A percentile compares a stretch with the other conserved stretches of the same genome.
Evolutionary conservation across 768 basidiomycete genomes (phyloP).

Genomic region (Calocybe indica): DNA sequence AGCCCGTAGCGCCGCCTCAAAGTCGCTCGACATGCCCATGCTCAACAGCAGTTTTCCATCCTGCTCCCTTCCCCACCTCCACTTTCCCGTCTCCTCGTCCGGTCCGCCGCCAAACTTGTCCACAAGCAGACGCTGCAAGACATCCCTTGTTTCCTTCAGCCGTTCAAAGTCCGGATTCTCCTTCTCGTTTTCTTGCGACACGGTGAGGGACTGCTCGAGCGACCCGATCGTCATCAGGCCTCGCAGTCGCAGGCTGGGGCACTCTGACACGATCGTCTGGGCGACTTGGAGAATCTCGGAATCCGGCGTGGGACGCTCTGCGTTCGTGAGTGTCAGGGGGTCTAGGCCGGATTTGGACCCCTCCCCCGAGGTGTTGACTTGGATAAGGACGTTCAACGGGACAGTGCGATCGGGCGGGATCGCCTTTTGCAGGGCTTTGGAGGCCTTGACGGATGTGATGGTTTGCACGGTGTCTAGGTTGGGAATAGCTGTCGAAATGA

Average conservation of each 20-base stretch:
- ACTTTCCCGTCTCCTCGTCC: constrained; percentile 5
- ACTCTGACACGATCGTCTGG: constrained; percentile 58
- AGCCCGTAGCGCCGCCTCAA: constrained; percentile 74
- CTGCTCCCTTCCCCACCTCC: constrained; percentile 42
- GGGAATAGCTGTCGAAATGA: constrained; percentile 56
- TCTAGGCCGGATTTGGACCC: constrained; percentile 81
- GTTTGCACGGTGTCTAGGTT: constrained; percentile 89
- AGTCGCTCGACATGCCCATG: constrained; percentile 98
- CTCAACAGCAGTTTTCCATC: constrained; percentile 56
- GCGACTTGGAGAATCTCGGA: constrained; percentile 65
- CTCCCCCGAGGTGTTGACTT: constrained; percentile 96
- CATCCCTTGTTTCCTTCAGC: constrained; percentile 58
- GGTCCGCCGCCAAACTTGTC: constrained; percentile 12
- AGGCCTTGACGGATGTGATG: constrained; percentile 74
- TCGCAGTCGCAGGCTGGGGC: constrained; percentile 69
- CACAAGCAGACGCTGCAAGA: constrained; percentile 42
- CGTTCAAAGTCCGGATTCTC: constrained; percentile 59
- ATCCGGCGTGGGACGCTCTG: constrained; percentile 13
- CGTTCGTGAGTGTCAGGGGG: constrained; percentile 33
- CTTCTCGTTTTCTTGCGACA: constrained; percentile 39
- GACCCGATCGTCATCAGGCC: constrained; percentile 98
- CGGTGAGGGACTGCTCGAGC: constrained; percentile 58
- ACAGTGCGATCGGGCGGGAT: constrained; percentile 47
- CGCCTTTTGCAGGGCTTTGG: constrained; percentile 71
- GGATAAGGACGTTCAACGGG: constrained; percentile 79